Conservation (phyloP, 768 basidiomycete species). For the Suillus discolor region DNA sequence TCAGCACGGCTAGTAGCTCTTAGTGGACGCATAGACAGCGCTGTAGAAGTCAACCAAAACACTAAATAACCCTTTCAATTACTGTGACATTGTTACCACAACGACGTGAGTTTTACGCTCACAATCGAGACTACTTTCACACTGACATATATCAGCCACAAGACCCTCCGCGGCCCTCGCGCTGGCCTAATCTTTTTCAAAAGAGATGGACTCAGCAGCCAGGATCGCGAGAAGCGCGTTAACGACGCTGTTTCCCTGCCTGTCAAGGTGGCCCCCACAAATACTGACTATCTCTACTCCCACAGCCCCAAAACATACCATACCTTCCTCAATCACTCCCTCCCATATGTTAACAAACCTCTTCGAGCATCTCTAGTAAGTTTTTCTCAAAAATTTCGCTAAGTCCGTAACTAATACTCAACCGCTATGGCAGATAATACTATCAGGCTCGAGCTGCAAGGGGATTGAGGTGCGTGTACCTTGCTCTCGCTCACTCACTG, state of each 20-base stretch:
- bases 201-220: slow-evolving; percentile 78
- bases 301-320: slow-evolving; percentile 61
- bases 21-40: slow-evolving; percentile 72
- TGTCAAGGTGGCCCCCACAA: slow-evolving; percentile 99
- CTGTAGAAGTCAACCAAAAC: slow-evolving; percentile 78
- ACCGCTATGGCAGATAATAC: too few species aligned
- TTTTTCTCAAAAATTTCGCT: too few species aligned
- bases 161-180: slow-evolving; percentile 97
- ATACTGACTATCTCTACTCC: slow-evolving; percentile 14
- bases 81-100: slow-evolving; percentile 97
- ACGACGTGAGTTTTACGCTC: slow-evolving; percentile 68
- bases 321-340: slow-evolving; percentile 69
- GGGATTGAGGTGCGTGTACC: too few species aligned
- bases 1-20: slow-evolving; percentile 62
- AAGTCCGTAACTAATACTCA: too few species aligned
- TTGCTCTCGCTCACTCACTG: too few species aligned
- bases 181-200: slow-evolving; percentile 99
- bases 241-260: slow-evolving; percentile 98
- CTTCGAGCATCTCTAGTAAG: too few species aligned
- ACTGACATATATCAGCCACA: slow-evolving; percentile 63
- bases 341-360: slow-evolving; percentile 50
- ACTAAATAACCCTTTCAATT: slow-evolving; percentile 88
- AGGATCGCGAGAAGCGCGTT: slow-evolving; percentile 94
- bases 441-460: too few species aligned
- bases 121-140: not conserved